Evolutionary conservation across 2,329 filamentous ascomycete genomes (phyloP).

Genomic region (Diaporthe ilicicola): DNA sequence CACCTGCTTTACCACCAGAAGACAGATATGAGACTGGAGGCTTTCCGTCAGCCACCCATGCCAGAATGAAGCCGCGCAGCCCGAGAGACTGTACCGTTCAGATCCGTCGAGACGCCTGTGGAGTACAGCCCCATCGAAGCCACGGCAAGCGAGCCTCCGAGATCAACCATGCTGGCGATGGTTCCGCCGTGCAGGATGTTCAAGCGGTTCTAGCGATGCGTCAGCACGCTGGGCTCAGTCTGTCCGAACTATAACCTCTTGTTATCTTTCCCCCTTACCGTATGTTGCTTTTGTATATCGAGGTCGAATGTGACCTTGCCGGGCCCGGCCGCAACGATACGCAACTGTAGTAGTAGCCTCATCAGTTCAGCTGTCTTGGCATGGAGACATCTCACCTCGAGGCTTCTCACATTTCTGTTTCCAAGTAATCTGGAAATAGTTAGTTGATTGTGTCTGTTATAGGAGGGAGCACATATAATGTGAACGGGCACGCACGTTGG

Average conservation of each 20-base stretch:
- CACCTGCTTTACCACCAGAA: slow-evolving; percentile 64
- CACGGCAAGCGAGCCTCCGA: slow-evolving; percentile 71
- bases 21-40: slow-evolving; percentile 68
- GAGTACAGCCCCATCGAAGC: slow-evolving; percentile 70
- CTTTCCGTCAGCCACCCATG: background rate
- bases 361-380: background rate
- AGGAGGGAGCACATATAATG: too few species aligned
- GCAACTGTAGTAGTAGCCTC: slow-evolving; percentile 58
- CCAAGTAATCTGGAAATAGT: slow-evolving; percentile 25
- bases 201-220: slow-evolving; percentile 71
- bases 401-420: slow-evolving; percentile 21
- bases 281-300: slow-evolving; percentile 78
- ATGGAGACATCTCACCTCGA: background rate
- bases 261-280: slow-evolving; percentile 57
- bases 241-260: background rate
- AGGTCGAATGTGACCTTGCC: slow-evolving; percentile 81
- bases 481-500: slow-evolving; percentile 69
- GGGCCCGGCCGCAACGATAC: slow-evolving; percentile 68
- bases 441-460: background rate
- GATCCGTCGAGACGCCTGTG: slow-evolving; percentile 71
- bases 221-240: background rate
- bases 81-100: slow-evolving; percentile 58
- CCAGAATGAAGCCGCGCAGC: background rate
- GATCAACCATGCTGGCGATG: slow-evolving; percentile 77
- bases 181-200: slow-evolving; percentile 82